Conservation (phyloP, 129 eudicot species). For the Artemisia tridentata region DNA sequence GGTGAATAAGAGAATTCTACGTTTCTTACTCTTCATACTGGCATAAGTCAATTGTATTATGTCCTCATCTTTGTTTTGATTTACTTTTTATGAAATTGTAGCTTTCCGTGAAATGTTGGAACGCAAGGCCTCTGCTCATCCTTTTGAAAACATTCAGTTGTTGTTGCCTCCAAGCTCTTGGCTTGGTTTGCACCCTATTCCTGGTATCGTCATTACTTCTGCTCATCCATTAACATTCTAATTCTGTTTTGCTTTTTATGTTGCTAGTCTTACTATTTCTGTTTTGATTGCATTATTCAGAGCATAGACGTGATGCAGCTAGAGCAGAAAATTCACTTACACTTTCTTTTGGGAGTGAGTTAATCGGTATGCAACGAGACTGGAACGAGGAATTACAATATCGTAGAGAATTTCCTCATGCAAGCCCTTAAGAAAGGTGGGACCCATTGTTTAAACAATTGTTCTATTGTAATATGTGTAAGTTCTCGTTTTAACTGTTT, state of each 20-base stretch:
- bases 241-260: background rate
- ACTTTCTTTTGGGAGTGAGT: conserved; percentile 94
- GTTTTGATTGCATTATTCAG: conserved; percentile 34
- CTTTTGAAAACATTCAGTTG: conserved; percentile 97
- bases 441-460: background rate
- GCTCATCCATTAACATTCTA: background rate
- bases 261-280: background rate
- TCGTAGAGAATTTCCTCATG: conserved; percentile 95
- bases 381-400: conserved; percentile 99
- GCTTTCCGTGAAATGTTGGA: conserved; percentile 95
- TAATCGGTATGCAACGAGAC: conserved; percentile 99
- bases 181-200: conserved; percentile 84
- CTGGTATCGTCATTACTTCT: conserved; percentile 50
- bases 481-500: background rate
- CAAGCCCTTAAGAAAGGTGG: conserved; percentile 88
- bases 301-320: conserved; percentile 95
- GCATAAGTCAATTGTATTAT: background rate
- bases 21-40: background rate
- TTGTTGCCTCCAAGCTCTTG: conserved; percentile 88
- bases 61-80: conserved; percentile 6
- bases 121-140: conserved; percentile 91
- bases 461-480: background rate
- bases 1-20: conserved; percentile 41
- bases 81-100: conserved; percentile 30
- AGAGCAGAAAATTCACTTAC: conserved; percentile 91